phyloP scores from a whole-genome alignment of 1,139 yeast genomes.

The Pichia norvegensis region DNA sequence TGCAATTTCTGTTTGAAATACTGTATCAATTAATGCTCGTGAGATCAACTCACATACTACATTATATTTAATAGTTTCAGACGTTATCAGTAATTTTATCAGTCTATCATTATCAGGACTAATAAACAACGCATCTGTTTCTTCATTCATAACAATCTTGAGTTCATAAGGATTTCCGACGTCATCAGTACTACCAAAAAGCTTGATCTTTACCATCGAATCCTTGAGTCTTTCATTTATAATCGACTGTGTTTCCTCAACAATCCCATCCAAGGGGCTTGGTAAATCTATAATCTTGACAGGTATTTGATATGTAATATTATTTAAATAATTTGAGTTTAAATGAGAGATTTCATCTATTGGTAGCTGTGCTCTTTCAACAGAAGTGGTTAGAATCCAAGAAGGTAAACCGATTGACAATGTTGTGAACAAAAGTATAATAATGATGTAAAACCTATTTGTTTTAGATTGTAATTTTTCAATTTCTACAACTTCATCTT shows the following conservation, averaged over 20 bases:
- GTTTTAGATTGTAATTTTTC: conserved; percentile 1
- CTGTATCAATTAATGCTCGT: conserved; percentile 31
- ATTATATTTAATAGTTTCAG: conserved; percentile 28
- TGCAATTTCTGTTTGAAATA: conserved; percentile 34
- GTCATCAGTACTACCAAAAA: conserved; percentile 13
- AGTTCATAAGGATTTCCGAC: conserved; percentile 18
- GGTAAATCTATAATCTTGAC: conserved; percentile 38
- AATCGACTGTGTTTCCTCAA: conserved; percentile 30
- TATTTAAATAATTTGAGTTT: conserved; percentile 10
- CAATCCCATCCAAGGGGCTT: conserved; percentile 26
- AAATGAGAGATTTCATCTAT: conserved; percentile 43
- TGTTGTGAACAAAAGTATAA: conserved; percentile 30
- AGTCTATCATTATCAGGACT: conserved; percentile 32
- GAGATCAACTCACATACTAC: conserved; percentile 33
- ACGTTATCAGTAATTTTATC: conserved; percentile 29
- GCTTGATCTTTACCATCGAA: conserved; percentile 3
- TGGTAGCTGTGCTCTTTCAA: conserved; percentile 72
- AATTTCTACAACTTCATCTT: neutral
- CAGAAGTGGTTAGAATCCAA: conserved; percentile 63
- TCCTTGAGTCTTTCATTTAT: conserved; percentile 23
- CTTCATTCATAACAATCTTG: conserved; percentile 24
- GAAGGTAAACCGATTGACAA: conserved; percentile 63
- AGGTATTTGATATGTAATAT: conserved; percentile 40
- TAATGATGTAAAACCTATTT: conserved; percentile 16
- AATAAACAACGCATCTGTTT: conserved; percentile 26